Conservation (phyloP, 2,329 filamentous ascomycete genomes). For the Exophiala phaeomuriformis region DNA sequence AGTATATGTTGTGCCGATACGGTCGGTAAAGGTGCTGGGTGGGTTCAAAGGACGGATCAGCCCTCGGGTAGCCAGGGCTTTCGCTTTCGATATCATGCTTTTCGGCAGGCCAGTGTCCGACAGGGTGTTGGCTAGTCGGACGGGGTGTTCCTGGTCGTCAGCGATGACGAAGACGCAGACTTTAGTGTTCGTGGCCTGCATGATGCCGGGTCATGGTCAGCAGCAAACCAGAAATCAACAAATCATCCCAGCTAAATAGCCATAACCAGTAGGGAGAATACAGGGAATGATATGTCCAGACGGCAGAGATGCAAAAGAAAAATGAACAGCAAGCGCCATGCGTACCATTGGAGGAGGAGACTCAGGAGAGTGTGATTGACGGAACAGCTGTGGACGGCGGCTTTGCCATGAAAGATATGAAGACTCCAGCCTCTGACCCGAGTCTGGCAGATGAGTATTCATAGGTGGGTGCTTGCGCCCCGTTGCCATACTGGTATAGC, state of each 20-base stretch:
- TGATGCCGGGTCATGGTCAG: background rate
- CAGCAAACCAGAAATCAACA: background rate
- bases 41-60: background rate
- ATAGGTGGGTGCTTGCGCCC: constrained; percentile 9
- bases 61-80: constrained; percentile 16
- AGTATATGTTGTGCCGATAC: constrained; percentile 7
- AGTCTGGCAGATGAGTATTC: constrained; percentile 8
- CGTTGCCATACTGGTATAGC: constrained; percentile 9
- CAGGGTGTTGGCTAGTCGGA: constrained; percentile 15
- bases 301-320: too few relatives aligned
- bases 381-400: constrained; percentile 20
- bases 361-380: constrained; percentile 6
- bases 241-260: too few relatives aligned
- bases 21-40: constrained; percentile 12
- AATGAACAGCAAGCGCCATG: background rate
- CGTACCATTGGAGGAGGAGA: constrained; percentile 15
- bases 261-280: too few relatives aligned
- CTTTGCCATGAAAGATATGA: constrained; percentile 23
- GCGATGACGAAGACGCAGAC: constrained; percentile 18
- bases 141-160: constrained; percentile 17
- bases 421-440: constrained; percentile 5
- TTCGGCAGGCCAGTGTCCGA: constrained; percentile 8
- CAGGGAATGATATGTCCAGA: too few relatives aligned
- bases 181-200: constrained; percentile 9
- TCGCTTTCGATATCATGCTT: constrained; percentile 17